Conservation (phyloP, 2,329 filamentous ascomycete genomes). For the Exophiala xenobiotica region DNA sequence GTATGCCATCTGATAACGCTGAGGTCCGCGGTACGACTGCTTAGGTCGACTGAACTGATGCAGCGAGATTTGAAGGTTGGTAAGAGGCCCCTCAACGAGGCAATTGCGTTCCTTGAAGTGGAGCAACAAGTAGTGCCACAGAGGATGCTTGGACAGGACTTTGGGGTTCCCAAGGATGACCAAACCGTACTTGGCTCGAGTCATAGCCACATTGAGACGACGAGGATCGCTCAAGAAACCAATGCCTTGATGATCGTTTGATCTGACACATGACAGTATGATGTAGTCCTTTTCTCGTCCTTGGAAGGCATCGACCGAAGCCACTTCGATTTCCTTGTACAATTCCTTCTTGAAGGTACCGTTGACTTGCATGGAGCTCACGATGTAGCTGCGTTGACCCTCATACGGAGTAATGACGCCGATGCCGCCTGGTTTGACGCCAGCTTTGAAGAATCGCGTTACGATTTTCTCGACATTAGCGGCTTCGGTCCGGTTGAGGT, state of each 20-base stretch:
- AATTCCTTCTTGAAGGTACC: conserved; percentile 97
- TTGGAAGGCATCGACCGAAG: conserved; percentile 97
- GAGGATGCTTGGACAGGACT: conserved; percentile 92
- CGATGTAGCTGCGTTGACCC: conserved; percentile 95
- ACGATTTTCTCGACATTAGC: conserved; percentile 98
- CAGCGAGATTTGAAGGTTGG: conserved; percentile 91
- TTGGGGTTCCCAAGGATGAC: conserved; percentile 98
- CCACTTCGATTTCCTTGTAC: conserved; percentile 98
- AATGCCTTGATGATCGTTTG: conserved; percentile 98
- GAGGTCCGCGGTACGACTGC: conserved; percentile 83
- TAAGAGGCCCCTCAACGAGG: conserved; percentile 90
- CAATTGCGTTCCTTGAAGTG: conserved; percentile 98
- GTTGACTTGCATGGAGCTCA: conserved; percentile 98
- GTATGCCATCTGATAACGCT: conserved; percentile 80
- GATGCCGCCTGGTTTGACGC: conserved; percentile 88
- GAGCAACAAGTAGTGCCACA: conserved; percentile 92
- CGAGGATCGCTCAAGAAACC: conserved; percentile 97
- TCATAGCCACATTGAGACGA: conserved; percentile 94
- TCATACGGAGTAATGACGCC: conserved; percentile 99
- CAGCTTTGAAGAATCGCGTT: conserved; percentile 97
- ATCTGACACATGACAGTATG: conserved; percentile 93
- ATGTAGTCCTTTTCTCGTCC: conserved; percentile 99
- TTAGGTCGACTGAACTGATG: conserved; percentile 94
- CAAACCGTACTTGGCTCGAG: conserved; percentile 92
- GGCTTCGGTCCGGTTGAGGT: conserved; percentile 95